phyloP scores from a whole-genome alignment of 2,329 filamentous ascomycete species.

The Ascomycota sp. region DNA sequence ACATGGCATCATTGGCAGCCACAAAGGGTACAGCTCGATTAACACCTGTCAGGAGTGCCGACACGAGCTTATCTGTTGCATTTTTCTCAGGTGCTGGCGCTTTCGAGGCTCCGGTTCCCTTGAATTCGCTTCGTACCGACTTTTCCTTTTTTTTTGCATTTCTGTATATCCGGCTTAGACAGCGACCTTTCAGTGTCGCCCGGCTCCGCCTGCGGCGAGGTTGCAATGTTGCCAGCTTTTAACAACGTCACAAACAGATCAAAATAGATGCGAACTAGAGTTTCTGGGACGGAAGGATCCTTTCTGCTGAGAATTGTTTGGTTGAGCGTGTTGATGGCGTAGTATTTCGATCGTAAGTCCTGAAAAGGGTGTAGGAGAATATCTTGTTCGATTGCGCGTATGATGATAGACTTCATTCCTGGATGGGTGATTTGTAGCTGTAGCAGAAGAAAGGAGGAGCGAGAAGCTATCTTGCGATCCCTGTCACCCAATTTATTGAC shows the following conservation, averaged over 20 bases:
- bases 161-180: conserved; percentile 3
- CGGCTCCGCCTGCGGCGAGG: conserved; percentile 24
- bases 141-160: conserved; percentile 8
- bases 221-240: conserved; percentile 30
- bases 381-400: conserved; percentile 70
- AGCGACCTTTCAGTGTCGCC: conserved; percentile 14
- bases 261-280: conserved; percentile 81
- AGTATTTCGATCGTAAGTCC: conserved; percentile 77
- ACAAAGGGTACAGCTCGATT: conserved; percentile 93
- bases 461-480: conserved; percentile 85
- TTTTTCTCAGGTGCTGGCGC: conserved; percentile 40
- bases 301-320: conserved; percentile 81
- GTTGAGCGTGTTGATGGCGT: conserved; percentile 89
- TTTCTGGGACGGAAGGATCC: conserved; percentile 62
- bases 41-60: conserved; percentile 78
- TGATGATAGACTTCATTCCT: conserved; percentile 78
- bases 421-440: conserved; percentile 80
- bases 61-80: conserved; percentile 68
- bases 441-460: conserved; percentile 80
- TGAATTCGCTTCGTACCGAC: conserved; percentile 2
- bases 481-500: conserved; percentile 95
- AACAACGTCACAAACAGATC: conserved; percentile 66
- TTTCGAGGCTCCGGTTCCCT: conserved; percentile 6
- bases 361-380: conserved; percentile 75
- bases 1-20: conserved; percentile 56